Percentiles rank a stretch among this genome's conserved stretches.
phyloP scores from a whole-genome alignment of 1,139 yeast species.

The Pichia sp. region DNA sequence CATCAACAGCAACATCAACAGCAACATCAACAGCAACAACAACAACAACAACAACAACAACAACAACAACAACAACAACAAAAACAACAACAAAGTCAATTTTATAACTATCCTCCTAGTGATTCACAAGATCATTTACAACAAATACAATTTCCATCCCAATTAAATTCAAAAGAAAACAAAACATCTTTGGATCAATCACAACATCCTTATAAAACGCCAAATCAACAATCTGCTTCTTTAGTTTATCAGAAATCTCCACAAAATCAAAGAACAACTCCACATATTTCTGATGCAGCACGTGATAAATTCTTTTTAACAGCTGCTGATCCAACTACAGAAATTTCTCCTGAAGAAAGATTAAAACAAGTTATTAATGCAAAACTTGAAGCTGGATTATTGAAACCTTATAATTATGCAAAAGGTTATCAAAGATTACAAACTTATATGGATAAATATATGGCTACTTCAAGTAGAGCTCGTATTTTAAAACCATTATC shows the following conservation, averaged over 20 bases:
- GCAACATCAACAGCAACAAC: not conserved
- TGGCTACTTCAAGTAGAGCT: slow-evolving; percentile 80
- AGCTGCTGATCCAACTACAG: slow-evolving; percentile 96
- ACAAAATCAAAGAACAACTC: slow-evolving; percentile 21
- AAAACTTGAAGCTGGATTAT: slow-evolving; percentile 84
- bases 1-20: slow-evolving; percentile 7
- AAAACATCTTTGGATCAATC: no score
- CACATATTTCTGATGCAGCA: slow-evolving; percentile 69
- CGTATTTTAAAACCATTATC: slow-evolving; percentile 84
- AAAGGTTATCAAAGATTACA: slow-evolving; percentile 89
- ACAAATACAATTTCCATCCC: no score
- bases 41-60: slow-evolving; percentile 1
- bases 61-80: not conserved
- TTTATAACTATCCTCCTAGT: not conserved
- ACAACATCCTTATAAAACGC: slow-evolving; percentile 2
- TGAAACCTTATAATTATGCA: slow-evolving; percentile 92
- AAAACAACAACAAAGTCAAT: not conserved
- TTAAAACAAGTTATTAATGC: slow-evolving; percentile 94
- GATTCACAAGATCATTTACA: not conserved
- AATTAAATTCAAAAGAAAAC: no score
- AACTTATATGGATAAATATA: slow-evolving; percentile 86
- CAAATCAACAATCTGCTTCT: slow-evolving; percentile 6
- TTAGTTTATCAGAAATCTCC: slow-evolving; percentile 2
- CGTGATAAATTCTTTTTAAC: slow-evolving; percentile 90
- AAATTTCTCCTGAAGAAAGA: slow-evolving; percentile 90